A percentile compares a stretch with the other conserved stretches of the same genome.
These are phyloP conservation scores for Saccharomycopsis selenospora DNA, from an alignment of 805 yeast genomes.

Conservation along the genomic window DNA sequence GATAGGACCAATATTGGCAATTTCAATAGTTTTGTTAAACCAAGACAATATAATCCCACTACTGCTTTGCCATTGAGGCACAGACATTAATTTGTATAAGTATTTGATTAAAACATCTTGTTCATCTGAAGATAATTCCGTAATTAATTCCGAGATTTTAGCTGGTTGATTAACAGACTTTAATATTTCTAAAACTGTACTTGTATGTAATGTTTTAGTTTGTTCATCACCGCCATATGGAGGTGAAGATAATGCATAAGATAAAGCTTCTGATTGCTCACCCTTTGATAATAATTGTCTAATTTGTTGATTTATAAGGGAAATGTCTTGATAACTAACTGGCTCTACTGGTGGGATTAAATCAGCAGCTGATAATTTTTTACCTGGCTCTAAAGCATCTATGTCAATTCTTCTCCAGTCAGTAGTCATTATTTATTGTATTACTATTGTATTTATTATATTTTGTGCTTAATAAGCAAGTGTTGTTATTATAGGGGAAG, in stretches of 20 bases:
- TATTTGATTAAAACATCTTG: slow-evolving; percentile 76
- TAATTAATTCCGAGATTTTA: slow-evolving; percentile 59
- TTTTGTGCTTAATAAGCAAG: too few species aligned
- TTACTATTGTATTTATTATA: slow-evolving; percentile 34
- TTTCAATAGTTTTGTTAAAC: slow-evolving; percentile 84
- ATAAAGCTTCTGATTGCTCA: slow-evolving; percentile 59
- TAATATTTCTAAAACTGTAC: slow-evolving; percentile 62
- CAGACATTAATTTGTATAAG: slow-evolving; percentile 77
- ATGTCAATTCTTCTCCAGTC: slow-evolving; percentile 95
- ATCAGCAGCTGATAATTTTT: slow-evolving; percentile 55
- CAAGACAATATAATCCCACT: slow-evolving; percentile 83
- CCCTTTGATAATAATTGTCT: slow-evolving; percentile 66
- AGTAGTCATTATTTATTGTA: slow-evolving; percentile 9
- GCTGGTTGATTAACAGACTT: slow-evolving; percentile 56
- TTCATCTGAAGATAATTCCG: slow-evolving; percentile 52
- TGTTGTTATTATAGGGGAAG: too few species aligned
- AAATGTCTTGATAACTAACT: slow-evolving; percentile 47
- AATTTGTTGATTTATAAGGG: slow-evolving; percentile 46
- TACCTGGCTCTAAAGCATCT: slow-evolving; percentile 84
- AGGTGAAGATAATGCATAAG: slow-evolving; percentile 57
- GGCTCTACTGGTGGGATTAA: slow-evolving; percentile 50
- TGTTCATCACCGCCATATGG: slow-evolving; percentile 73
- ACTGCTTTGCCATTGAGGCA: slow-evolving; percentile 70
- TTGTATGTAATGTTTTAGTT: slow-evolving; percentile 43
- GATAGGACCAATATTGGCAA: slow-evolving; percentile 83